phyloP scores from a whole-genome alignment of 106 monocot genomes.

The Cymbidium sinense region DNA sequence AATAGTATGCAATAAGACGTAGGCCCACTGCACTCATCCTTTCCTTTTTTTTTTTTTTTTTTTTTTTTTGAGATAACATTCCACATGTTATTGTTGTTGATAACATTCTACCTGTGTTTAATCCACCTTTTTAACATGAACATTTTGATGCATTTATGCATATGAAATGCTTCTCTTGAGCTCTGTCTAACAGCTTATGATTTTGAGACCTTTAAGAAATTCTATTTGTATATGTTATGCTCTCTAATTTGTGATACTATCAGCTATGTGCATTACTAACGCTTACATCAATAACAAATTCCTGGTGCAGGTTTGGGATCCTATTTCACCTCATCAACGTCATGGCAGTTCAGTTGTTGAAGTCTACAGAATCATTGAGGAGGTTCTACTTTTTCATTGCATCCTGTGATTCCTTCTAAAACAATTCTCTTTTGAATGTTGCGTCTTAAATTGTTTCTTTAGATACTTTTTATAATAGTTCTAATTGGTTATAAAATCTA shows the following conservation, averaged over 20 bases:
- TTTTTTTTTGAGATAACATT: too few species aligned
- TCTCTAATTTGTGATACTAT: neutral
- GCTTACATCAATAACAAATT: conserved; percentile 2
- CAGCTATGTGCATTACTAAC: neutral
- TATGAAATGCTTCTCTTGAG: neutral
- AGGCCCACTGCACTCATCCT: too few species aligned
- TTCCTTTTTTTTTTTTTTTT: too few species aligned
- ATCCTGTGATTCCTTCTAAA: neutral
- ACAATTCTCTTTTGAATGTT: conserved; percentile 3
- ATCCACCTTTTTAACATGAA: neutral
- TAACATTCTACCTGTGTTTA: neutral
- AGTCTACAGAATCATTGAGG: conserved; percentile 90
- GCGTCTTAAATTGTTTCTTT: neutral
- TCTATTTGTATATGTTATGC: neutral
- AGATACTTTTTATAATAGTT: neutral
- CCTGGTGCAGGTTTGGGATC: conserved; percentile 58
- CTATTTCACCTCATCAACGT: conserved; percentile 89
- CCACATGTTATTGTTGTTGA: neutral
- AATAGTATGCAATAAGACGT: too few species aligned
- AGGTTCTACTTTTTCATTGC: conserved; percentile 35
- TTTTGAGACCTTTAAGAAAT: neutral
- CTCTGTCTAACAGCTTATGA: neutral
- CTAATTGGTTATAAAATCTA: neutral
- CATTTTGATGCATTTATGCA: neutral
- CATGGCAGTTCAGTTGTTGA: conserved; percentile 91